Evolutionary conservation across 352 stramenopile species (phyloP), one percentile per base, ranked within the genome.

Genomic region (Pythium insidiosum): DNA sequence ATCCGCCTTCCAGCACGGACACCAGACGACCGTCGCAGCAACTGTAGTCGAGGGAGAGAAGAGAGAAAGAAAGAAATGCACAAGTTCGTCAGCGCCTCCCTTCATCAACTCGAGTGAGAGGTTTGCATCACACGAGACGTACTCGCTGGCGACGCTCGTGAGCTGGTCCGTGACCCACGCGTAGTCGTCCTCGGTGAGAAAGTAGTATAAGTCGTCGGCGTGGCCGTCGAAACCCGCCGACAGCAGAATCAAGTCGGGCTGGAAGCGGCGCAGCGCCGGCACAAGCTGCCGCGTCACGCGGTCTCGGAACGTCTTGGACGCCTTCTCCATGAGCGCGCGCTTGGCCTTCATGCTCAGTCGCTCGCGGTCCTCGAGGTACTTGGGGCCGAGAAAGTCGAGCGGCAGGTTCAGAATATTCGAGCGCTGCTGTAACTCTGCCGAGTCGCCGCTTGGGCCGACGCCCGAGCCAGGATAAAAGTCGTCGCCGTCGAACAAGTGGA

Each of bases 1-100:
- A 98, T 31, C 94, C 93, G 49, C 94, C 94, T 56, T 98, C 94
- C 15, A 98, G 66, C 31, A 98, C 87, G 34, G 88, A 97, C 20
- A 98, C 82, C 39, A 98, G 78, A 39, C 88, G 79, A 6, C 94
- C 94, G 6, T 96, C 61, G 52, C 94, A 98, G 56, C 64, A 85
- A 39, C 72, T 84, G 25, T 25, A 42, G 26, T 29, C 26, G 25
- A 19, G 18, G 19, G 6, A 37, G 13, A 15, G 7, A 20, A 11
- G 5, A 43, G 6, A 50, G 7, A n/a, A 41, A 23, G 13, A 30
- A 33, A 33, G 9, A 33, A 9, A 33, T 33, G 9, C 9, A 9
- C 28, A 9, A 33, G 9, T 15, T 13, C 13, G 6, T 9, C 9
- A 19, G n/a, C 16, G 25, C 13, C 37, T 33, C 9, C n/a, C 30